phyloP scores from a whole-genome alignment of 345 rosid genomes.

The Lagerstroemia speciosa region DNA sequence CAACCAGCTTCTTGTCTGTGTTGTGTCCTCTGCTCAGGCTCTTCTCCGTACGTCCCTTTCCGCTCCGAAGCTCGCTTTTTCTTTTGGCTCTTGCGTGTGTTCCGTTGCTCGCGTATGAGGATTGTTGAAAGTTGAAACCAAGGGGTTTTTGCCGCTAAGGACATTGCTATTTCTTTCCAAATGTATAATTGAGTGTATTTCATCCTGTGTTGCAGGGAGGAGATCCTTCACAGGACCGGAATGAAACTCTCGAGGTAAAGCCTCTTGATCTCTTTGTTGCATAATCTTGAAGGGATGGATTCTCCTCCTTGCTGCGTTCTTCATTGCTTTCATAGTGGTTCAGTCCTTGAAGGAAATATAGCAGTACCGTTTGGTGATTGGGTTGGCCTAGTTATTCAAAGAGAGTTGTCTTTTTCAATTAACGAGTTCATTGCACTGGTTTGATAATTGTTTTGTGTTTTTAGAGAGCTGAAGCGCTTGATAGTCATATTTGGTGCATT shows the following conservation, averaged over 20 bases:
- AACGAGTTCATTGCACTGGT: neutral
- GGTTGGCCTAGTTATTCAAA: neutral
- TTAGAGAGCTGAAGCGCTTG: neutral
- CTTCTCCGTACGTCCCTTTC: conserved; percentile 44
- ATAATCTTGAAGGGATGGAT: neutral
- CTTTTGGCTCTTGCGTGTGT: neutral
- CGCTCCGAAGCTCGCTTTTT: neutral
- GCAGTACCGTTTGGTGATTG: neutral
- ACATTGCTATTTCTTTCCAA: neutral
- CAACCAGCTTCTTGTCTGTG: conserved; percentile 59
- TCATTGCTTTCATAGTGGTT: neutral
- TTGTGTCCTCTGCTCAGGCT: conserved; percentile 75
- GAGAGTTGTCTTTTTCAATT: neutral
- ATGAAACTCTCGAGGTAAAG: conserved; percentile 54
- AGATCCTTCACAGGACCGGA: conserved; percentile 61
- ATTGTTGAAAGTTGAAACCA: neutral
- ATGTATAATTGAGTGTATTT: neutral
- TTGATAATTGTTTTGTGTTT: neutral
- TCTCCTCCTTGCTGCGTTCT: neutral
- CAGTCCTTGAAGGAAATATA: neutral
- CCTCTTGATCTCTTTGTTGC: neutral
- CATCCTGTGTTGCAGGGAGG: conserved; percentile 41
- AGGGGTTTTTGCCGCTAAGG: neutral
- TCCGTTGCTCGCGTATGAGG: neutral
- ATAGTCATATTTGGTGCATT: neutral